Percentiles rank a stretch among this genome's conserved stretches.
Conservation (phyloP, 768 basidiomycete species). For the Russula earlei region DNA sequence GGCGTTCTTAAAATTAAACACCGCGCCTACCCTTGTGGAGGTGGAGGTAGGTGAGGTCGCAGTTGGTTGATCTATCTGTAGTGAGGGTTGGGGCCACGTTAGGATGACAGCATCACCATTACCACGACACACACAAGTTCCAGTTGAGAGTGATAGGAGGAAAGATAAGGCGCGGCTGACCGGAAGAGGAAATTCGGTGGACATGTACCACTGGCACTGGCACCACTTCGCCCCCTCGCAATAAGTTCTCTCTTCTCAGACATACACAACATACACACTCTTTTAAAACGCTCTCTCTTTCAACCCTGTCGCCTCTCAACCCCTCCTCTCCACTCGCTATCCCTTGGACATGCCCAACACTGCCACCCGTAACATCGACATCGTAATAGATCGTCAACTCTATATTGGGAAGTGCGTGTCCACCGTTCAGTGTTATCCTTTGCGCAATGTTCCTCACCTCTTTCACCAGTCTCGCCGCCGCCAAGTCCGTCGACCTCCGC, state of each 20-base stretch:
- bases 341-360: slow-evolving; percentile 8
- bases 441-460: neutral
- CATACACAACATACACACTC: neutral
- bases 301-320: neutral
- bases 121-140: too few relatives aligned
- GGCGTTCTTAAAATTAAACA: too few relatives aligned
- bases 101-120: neutral
- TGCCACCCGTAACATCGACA: slow-evolving; percentile 13
- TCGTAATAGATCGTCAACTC: slow-evolving; percentile 16
- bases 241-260: neutral
- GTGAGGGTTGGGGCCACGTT: neutral
- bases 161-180: neutral
- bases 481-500: slow-evolving; percentile 13
- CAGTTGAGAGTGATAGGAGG: neutral
- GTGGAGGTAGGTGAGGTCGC: too few relatives aligned
- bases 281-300: neutral
- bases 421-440: neutral
- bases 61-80: too few relatives aligned
- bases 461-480: slow-evolving; percentile 13
- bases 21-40: too few relatives aligned
- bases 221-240: neutral
- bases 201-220: too few relatives aligned
- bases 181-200: neutral
- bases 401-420: slow-evolving; percentile 20
- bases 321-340: neutral